Evolutionary conservation across 2,329 filamentous ascomycete genomes (phyloP).

Genomic region (Ophiobolus disseminans): DNA sequence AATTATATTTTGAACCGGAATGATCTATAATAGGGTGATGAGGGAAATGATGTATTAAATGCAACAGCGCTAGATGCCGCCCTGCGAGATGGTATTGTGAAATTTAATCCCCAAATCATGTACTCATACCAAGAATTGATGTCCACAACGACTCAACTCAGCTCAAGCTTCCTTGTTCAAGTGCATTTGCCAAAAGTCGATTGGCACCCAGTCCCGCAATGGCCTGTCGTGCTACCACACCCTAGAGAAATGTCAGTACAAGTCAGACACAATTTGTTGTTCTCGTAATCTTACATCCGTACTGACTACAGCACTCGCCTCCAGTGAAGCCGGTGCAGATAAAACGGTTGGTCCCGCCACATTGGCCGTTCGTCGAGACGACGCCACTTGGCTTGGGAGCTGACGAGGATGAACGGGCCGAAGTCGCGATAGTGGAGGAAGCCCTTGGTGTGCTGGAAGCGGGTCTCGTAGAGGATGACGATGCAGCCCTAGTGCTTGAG

Average conservation of each 20-base stretch:
- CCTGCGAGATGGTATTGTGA: no score
- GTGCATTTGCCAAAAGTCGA: not conserved
- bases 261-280: not conserved
- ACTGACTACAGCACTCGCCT: constrained; percentile 1
- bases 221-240: not conserved
- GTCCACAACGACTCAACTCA: no score
- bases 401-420: not conserved
- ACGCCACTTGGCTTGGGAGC: not conserved
- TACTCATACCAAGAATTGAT: no score
- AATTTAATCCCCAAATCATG: no score
- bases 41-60: no score
- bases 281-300: not conserved
- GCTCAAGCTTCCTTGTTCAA: no score
- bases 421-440: not conserved
- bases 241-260: not conserved
- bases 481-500: not conserved
- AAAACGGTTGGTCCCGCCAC: not conserved
- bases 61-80: no score
- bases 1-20: no score
- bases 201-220: not conserved
- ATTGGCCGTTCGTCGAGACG: not conserved
- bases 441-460: not conserved
- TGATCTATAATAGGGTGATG: no score
- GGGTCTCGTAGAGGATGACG: not conserved
- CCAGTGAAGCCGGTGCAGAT: not conserved